Base-by-base conservation (phyloP, 306 rosid genomes). In the Cotoneaster glaucophyllus region DNA sequence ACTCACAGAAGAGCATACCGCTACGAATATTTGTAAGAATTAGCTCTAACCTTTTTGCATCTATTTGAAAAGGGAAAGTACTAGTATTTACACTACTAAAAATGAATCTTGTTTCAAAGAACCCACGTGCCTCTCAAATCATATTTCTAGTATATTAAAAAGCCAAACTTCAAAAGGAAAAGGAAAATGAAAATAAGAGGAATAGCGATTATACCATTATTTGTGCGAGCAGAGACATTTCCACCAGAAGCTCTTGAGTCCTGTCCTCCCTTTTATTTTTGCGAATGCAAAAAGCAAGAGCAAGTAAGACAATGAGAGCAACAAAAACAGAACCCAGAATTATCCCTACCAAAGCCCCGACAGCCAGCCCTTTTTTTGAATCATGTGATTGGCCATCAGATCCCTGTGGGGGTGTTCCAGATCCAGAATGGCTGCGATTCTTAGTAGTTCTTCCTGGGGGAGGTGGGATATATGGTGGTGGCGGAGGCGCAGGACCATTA, bases 401-500 rank as follows among this genome's bases (percentile, higher is more conserved):
- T 77, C 74, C 85, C 37, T 7, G 82, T 13, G 81, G 25, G 32
- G 75, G 90, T 39, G 88, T 76, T 69, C 88, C 84, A 61, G 94
- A 82, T 77, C 82, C 85, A 43, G 93, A 81, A 79, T 39, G 93
- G 73, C 53, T 88, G 57, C 65, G 85, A 41, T 73, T 73, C 63
- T 17, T 63, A 48, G 17, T 85, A 68, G 97, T 67, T 84, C 80
- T 81, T 53, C 84, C 87, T 8, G 86, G 88, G 32, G 93, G 86
- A 69, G 97, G 83, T 8, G 83, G 74, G 26, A 71, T 72, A 81
- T 66, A 80, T 24, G 88, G 86, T n/a, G 96, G 97, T 0, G 92
- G 85, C 21, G 85, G 90, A 82, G 93, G 92, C 64, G 97, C 90
- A 72, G 99, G 98, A 73, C 88, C 86, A 73, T 92, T 80, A 62